Conservation (phyloP, 441 rosid genomes). For the Omphalea diandra region DNA sequence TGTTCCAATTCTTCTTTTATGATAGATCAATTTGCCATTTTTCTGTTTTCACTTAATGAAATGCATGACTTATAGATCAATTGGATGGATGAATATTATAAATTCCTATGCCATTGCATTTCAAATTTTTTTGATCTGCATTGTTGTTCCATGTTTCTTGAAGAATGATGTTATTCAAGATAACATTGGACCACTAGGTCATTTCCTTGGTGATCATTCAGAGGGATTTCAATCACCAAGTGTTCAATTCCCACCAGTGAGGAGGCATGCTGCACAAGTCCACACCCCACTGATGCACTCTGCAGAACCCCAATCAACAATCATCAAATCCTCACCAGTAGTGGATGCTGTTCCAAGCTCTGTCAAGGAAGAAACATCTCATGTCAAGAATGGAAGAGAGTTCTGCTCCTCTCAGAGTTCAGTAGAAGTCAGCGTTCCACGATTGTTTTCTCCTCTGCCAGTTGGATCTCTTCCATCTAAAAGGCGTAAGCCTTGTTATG, state of each 20-base stretch:
- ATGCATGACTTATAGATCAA: neutral
- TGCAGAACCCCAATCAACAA: neutral
- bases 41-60: neutral
- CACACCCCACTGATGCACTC: conserved; percentile 7
- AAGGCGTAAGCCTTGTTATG: conserved; percentile 25
- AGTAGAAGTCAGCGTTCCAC: conserved; percentile 6
- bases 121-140: too few relatives aligned
- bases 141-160: conserved; percentile 3
- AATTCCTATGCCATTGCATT: neutral
- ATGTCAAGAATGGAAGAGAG: conserved; percentile 6
- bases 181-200: neutral
- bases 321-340: neutral
- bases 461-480: neutral
- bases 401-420: neutral
- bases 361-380: conserved; percentile 9
- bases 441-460: neutral
- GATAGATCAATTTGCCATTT: neutral
- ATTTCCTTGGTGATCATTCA: neutral
- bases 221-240: neutral
- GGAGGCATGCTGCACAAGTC: conserved; percentile 1
- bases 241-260: neutral
- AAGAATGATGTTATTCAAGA: conserved; percentile 9
- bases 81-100: neutral
- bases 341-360: neutral
- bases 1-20: neutral